Conservation (phyloP, 352 stramenopile species). For the Stramenopiles sp. region DNA sequence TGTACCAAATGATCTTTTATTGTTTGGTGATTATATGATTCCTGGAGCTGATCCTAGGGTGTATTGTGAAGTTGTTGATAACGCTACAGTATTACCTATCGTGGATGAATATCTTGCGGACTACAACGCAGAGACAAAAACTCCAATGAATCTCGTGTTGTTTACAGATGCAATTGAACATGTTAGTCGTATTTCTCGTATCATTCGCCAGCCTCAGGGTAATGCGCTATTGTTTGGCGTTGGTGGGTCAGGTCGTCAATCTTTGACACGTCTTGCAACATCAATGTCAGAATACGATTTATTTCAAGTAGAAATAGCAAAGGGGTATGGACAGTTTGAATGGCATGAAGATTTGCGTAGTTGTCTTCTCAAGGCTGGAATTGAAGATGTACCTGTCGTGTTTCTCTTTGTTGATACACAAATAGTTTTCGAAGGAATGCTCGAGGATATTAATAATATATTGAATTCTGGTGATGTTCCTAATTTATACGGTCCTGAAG, state of each 20-base stretch:
- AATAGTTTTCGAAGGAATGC: constrained; percentile 61
- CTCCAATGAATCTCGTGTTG: constrained; percentile 78
- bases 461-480: constrained; percentile 76
- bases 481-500: constrained; percentile 53
- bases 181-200: constrained; percentile 37
- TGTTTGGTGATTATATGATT: constrained; percentile 62
- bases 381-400: constrained; percentile 25
- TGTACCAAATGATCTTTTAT: constrained; percentile 40
- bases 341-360: constrained; percentile 69
- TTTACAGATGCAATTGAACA: constrained; percentile 61
- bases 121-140: constrained; percentile 62
- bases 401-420: constrained; percentile 79
- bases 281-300: constrained; percentile 59
- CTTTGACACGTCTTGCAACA: constrained; percentile 38
- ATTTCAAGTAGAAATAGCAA: constrained; percentile 53
- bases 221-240: constrained; percentile 83
- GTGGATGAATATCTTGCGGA: constrained; percentile 60
- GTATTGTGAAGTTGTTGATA: constrained; percentile 14
- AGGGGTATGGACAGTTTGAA: constrained; percentile 40
- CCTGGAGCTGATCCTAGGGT: constrained; percentile 24
- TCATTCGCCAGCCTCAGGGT: constrained; percentile 48
- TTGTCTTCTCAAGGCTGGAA: constrained; percentile 55
- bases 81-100: constrained; percentile 22
- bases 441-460: constrained; percentile 84
- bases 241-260: constrained; percentile 62